Conservation (phyloP, 345 rosid species). For the Salix suchowensis region DNA sequence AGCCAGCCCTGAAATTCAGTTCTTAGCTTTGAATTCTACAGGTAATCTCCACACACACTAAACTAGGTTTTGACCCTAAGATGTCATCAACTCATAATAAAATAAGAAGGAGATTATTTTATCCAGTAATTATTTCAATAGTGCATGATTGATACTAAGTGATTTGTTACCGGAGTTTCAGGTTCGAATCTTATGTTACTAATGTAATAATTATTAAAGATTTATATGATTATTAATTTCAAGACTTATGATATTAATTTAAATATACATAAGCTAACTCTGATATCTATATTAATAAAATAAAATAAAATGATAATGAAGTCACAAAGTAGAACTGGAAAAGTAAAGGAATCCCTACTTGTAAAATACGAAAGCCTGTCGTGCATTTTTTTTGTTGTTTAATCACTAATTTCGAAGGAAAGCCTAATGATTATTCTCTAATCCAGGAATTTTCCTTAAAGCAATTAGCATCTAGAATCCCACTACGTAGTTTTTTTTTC, state of each 20-base stretch:
- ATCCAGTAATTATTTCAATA: too few relatives aligned
- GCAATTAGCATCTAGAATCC: not conserved
- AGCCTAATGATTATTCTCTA: not conserved
- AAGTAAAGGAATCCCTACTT: not conserved
- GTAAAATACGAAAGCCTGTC: not conserved
- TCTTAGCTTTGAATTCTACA: not conserved
- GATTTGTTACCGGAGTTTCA: too few relatives aligned
- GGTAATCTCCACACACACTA: not conserved
- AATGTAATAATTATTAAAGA: too few relatives aligned
- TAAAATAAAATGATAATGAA: too few relatives aligned
- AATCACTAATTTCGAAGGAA: not conserved
- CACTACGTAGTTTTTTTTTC: not conserved
- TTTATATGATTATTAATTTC: too few relatives aligned
- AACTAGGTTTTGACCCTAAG: constrained; percentile 3
- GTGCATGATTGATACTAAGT: too few relatives aligned
- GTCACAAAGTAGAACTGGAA: not conserved
- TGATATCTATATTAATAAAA: too few relatives aligned
- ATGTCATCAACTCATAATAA: not conserved
- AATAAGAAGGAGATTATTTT: not conserved
- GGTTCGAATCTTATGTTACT: accelerated
- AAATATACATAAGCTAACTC: accelerated
- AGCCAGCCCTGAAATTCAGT: not conserved
- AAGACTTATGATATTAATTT: too few relatives aligned
- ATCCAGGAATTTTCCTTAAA: not conserved
- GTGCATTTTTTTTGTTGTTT: not conserved